Conservation (phyloP, 2,329 filamentous ascomycete genomes). For the Fusarium coicis region DNA sequence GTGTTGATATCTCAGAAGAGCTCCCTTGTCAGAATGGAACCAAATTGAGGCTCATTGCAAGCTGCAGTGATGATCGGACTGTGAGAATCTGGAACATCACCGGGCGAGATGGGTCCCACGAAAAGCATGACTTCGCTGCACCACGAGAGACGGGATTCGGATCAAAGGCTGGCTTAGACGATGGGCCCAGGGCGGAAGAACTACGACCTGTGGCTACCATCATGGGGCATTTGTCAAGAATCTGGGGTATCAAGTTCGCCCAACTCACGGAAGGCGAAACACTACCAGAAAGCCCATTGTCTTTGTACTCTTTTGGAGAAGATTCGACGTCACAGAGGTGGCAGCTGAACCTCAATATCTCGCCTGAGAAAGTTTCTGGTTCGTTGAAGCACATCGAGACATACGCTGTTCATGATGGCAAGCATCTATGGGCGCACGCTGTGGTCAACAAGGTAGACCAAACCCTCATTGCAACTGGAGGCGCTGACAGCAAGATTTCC, state of each 20-base stretch:
- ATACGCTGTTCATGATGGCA: constrained; percentile 78
- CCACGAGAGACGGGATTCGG: constrained; percentile 73
- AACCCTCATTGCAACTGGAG: constrained; percentile 75
- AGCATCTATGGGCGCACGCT: constrained; percentile 87
- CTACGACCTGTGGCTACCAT: constrained; percentile 69
- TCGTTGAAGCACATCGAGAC: constrained; percentile 64
- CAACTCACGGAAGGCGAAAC: constrained; percentile 37
- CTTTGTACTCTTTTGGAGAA: constrained; percentile 83
- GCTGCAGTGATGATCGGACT: constrained; percentile 94
- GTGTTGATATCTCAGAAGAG: constrained; percentile 79
- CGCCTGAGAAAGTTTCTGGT: constrained; percentile 7
- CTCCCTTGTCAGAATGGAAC: constrained; percentile 48
- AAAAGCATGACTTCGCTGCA: constrained; percentile 42
- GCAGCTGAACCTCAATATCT: constrained; percentile 60
- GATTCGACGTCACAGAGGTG: constrained; percentile 82
- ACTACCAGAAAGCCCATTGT: constrained; percentile 47
- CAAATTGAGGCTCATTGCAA: constrained; percentile 75
- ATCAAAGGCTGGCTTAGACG: constrained; percentile 41
- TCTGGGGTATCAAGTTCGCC: constrained; percentile 85
- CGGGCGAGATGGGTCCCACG: constrained; percentile 49
- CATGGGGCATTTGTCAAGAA: constrained; percentile 89
- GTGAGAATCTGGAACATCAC: constrained; percentile 89
- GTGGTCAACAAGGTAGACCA: constrained; percentile 46
- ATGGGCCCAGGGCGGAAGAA: constrained; percentile 17
- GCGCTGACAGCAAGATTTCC: constrained; percentile 80